phyloP scores from a whole-genome alignment of 2,329 filamentous ascomycete species.

The Ophiostoma sp. region DNA sequence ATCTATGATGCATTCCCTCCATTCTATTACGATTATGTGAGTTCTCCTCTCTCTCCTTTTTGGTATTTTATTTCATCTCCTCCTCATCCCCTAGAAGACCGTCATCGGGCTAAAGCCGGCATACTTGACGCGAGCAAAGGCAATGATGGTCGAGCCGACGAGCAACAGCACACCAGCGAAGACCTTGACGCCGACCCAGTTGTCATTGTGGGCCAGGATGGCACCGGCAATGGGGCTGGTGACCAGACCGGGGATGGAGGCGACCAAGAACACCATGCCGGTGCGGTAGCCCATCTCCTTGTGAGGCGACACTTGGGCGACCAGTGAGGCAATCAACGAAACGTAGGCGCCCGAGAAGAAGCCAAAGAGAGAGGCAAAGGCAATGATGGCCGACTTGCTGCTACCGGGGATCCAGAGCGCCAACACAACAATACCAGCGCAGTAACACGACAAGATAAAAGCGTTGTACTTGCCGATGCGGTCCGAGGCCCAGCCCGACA shows the following conservation, averaged over 20 bases:
- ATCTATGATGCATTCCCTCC: not conserved
- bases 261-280: slow-evolving; percentile 53
- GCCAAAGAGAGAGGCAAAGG: slow-evolving; percentile 45
- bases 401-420: slow-evolving; percentile 46
- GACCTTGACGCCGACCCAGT: slow-evolving; percentile 41
- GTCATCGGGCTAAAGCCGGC: slow-evolving; percentile 34
- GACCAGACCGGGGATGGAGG: slow-evolving; percentile 53
- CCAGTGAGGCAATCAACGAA: slow-evolving; percentile 42
- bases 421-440: slow-evolving; percentile 42
- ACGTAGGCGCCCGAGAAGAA: slow-evolving; percentile 43
- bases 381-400: slow-evolving; percentile 37
- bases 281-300: slow-evolving; percentile 56
- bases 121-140: slow-evolving; percentile 33
- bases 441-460: slow-evolving; percentile 47
- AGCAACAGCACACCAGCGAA: slow-evolving; percentile 40
- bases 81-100: slow-evolving; percentile 31
- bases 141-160: slow-evolving; percentile 35
- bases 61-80: not conserved
- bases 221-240: slow-evolving; percentile 53
- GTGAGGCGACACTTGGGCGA: slow-evolving; percentile 56
- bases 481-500: slow-evolving; percentile 37
- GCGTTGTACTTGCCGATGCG: slow-evolving; percentile 43
- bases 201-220: slow-evolving; percentile 30
- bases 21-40: not conserved
- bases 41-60: not conserved